These are phyloP conservation scores for Termitomyces sp. DNA, from an alignment of 768 basidiomycete genomes.

Conservation along the genomic window DNA sequence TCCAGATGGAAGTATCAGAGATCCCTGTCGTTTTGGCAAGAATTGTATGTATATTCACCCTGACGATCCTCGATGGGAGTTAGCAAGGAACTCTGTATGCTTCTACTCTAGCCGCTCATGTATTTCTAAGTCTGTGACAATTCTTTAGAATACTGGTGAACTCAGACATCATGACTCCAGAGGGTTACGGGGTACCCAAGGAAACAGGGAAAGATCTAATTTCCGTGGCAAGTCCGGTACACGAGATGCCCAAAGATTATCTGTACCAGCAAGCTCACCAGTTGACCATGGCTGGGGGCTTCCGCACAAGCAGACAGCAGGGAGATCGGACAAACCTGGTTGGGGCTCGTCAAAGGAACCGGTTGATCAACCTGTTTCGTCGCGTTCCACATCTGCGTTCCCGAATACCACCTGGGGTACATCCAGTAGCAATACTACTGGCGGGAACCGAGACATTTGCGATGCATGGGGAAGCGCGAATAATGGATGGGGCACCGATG, in stretches of 20 bases:
- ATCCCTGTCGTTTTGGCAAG: slow-evolving; percentile 10
- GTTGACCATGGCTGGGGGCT: slow-evolving; percentile 5
- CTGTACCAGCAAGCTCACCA: not conserved
- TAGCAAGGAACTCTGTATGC: slow-evolving; percentile 8
- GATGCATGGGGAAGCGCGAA: not conserved
- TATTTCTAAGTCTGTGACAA: not conserved
- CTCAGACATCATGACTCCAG: not conserved
- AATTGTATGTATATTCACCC: slow-evolving; percentile 21
- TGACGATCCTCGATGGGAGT: slow-evolving; percentile 15
- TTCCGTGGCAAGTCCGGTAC: not conserved
- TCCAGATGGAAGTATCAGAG: slow-evolving; percentile 14
- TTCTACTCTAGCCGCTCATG: not conserved
- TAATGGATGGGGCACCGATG: slow-evolving; percentile 2
- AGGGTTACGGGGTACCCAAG: not conserved
- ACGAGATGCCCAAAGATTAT: not conserved
- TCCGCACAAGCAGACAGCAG: not conserved
- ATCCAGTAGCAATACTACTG: not conserved
- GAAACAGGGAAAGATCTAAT: not conserved
- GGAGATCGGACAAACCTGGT: not conserved
- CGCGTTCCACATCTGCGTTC: not conserved
- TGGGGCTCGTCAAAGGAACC: slow-evolving; percentile 1
- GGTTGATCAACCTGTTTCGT: not conserved
- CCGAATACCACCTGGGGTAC: not conserved
- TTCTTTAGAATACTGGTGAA: not conserved
- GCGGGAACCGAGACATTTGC: not conserved